phyloP scores from a whole-genome alignment of 352 stramenopile species.

The Phytophthora quininea region DNA sequence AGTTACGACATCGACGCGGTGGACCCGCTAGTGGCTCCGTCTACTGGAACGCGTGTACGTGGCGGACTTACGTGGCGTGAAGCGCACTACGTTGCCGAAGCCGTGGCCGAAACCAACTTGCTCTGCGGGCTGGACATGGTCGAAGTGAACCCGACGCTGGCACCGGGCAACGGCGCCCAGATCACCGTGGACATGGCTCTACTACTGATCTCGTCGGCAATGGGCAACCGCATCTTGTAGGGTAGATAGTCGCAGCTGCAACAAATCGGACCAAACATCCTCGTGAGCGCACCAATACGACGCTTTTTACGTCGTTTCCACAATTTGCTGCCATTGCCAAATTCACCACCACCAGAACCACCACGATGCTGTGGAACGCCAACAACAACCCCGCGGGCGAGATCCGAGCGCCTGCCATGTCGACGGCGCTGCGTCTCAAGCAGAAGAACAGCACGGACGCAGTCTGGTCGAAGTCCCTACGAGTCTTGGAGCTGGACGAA shows the following conservation, averaged over 20 bases:
- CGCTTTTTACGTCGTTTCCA: not conserved
- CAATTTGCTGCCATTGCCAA: slow-evolving; percentile 4
- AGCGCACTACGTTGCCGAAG: slow-evolving; percentile 96
- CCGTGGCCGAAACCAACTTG: slow-evolving; percentile 90
- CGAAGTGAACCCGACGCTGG: slow-evolving; percentile 94
- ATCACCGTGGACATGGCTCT: slow-evolving; percentile 95
- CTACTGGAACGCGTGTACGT: slow-evolving; percentile 94
- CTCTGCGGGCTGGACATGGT: slow-evolving; percentile 94
- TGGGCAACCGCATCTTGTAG: slow-evolving; percentile 94
- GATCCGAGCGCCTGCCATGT: slow-evolving; percentile 76
- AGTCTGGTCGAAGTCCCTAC: slow-evolving; percentile 44
- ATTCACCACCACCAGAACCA: slow-evolving; percentile 15
- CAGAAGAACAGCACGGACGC: slow-evolving; percentile 41
- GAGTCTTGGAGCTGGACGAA: slow-evolving; percentile 51
- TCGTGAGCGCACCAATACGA: slow-evolving; percentile 2
- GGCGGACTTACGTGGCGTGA: slow-evolving; percentile 96
- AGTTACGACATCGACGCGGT: slow-evolving; percentile 98
- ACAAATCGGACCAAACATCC: slow-evolving; percentile 14
- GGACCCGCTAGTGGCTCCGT: slow-evolving; percentile 94
- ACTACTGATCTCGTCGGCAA: slow-evolving; percentile 91
- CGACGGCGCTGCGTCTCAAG: slow-evolving; percentile 57
- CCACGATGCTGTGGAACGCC: slow-evolving; percentile 79
- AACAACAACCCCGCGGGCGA: slow-evolving; percentile 87
- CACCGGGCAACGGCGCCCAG: slow-evolving; percentile 83
- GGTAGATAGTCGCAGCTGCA: not conserved